Percentiles rank a stretch among this genome's conserved stretches.
These are phyloP conservation scores for Kodamaea nitidulidarum DNA, from an alignment of 805 yeast genomes.

Conservation along the genomic window DNA sequence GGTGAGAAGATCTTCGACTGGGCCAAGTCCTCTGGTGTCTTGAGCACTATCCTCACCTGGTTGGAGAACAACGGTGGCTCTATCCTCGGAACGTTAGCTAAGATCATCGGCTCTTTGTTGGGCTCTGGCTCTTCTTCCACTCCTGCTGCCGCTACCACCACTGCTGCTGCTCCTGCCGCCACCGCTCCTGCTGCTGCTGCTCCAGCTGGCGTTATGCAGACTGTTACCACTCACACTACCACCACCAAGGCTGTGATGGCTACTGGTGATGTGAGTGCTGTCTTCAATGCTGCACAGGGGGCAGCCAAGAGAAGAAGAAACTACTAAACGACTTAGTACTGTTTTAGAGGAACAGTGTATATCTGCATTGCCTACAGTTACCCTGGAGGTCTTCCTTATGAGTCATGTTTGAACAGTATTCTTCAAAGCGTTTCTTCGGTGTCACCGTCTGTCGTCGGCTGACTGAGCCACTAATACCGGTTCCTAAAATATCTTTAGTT, in stretches of 20 bases:
- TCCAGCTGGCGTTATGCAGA: too few relatives aligned
- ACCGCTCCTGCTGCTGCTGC: constrained; percentile 11
- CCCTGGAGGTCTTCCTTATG: not conserved
- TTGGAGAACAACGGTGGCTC: constrained; percentile 24
- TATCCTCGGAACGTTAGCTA: constrained; percentile 20
- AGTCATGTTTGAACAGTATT: not conserved
- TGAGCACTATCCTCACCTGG: constrained; percentile 23
- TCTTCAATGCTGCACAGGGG: constrained; percentile 12
- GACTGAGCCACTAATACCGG: not conserved
- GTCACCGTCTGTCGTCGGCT: not conserved
- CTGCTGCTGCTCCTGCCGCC: constrained; percentile 10
- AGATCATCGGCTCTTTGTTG: constrained; percentile 26
- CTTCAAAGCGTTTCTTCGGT: constrained; percentile 1
- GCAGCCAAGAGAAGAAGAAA: constrained; percentile 15
- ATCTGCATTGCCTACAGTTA: not conserved
- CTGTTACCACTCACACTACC: too few relatives aligned
- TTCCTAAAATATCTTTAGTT: too few relatives aligned
- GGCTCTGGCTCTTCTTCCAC: constrained; percentile 21
- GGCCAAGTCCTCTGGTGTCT: constrained; percentile 36
- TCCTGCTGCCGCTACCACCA: constrained; percentile 14
- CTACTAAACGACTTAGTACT: constrained; percentile 10
- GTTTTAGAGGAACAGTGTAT: not conserved
- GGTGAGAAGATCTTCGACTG: constrained; percentile 34
- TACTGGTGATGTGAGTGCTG: constrained; percentile 11
- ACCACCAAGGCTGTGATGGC: constrained; percentile 1